Evolutionary conservation across 345 rosid species (phyloP).

Genomic region (Mercurialis annua): DNA sequence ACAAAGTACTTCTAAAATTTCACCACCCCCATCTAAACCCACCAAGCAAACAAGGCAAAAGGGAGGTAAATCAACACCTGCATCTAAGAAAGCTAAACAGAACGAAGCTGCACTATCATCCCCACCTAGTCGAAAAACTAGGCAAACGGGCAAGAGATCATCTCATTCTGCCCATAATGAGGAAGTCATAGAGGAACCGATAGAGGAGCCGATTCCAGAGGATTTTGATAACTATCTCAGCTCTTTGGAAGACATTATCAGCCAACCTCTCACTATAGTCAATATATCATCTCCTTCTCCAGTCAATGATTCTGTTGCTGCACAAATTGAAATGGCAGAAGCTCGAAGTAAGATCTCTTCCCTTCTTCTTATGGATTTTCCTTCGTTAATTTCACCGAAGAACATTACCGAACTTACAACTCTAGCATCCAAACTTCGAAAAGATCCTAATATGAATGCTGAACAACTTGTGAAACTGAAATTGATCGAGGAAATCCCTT

Average conservation of each 20-base stretch:
- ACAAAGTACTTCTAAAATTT: background rate
- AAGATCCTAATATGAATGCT: conserved; percentile 52
- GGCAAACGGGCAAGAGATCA: conserved; percentile 28
- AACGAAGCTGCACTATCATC: conserved; percentile 16
- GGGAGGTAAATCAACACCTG: conserved; percentile 3
- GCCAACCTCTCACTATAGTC: conserved; percentile 37
- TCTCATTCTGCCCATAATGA: background rate
- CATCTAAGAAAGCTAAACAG: background rate
- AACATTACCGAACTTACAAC: conserved; percentile 40
- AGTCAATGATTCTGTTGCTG: conserved; percentile 16
- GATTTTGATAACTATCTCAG: conserved; percentile 64
- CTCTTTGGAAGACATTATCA: conserved; percentile 56
- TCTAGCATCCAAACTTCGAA: conserved; percentile 47
- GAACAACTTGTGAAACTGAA: conserved; percentile 63
- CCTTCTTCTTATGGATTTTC: conserved; percentile 52
- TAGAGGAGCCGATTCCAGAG: conserved; percentile 37
- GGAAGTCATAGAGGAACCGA: conserved; percentile 27
- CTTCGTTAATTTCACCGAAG: conserved; percentile 43
- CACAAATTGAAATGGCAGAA: conserved; percentile 48
- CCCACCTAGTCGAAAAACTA: conserved; percentile 27
- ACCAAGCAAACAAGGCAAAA: conserved; percentile 18
- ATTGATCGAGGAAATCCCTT: conserved; percentile 61
- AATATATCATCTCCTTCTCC: conserved; percentile 16
- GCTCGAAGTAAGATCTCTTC: conserved; percentile 53
- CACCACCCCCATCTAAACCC: conserved; percentile 24